phyloP scores from a whole-genome alignment of 768 basidiomycete genomes.

The Agaricus subrufescens region DNA sequence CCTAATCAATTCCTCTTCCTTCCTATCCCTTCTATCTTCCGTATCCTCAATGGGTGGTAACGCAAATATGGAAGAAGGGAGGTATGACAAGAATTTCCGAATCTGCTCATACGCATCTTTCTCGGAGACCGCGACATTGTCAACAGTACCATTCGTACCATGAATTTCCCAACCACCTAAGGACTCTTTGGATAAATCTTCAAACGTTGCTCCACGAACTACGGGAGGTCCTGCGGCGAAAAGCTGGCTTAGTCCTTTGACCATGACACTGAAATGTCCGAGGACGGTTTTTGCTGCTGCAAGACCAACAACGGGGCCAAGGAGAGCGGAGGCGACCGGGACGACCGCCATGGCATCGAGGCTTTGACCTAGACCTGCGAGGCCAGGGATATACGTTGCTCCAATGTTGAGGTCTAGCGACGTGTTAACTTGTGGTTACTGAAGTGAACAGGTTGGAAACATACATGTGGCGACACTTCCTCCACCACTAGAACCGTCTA shows the following conservation, averaged over 20 bases:
- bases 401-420: constrained; percentile 28
- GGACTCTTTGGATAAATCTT: constrained; percentile 29
- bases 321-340: constrained; percentile 31
- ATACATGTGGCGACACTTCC: constrained; percentile 35
- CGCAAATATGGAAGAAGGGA: constrained; percentile 34
- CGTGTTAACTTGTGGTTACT: not conserved
- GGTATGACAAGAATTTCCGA: constrained; percentile 30
- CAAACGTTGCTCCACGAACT: constrained; percentile 32
- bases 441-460: not conserved
- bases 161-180: constrained; percentile 34
- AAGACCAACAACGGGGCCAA: constrained; percentile 36
- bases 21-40: constrained; percentile 22
- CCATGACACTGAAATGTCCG: constrained; percentile 38
- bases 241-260: constrained; percentile 32
- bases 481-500: constrained; percentile 39
- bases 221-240: constrained; percentile 32
- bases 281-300: constrained; percentile 35
- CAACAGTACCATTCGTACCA: constrained; percentile 30
- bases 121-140: constrained; percentile 32
- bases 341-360: constrained; percentile 34
- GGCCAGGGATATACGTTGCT: constrained; percentile 33
- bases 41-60: constrained; percentile 21
- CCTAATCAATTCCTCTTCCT: constrained; percentile 28
- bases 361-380: constrained; percentile 30
- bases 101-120: constrained; percentile 32